phyloP scores from a whole-genome alignment of 2,329 filamentous ascomycete species.

The Talaromyces verruculosus region DNA sequence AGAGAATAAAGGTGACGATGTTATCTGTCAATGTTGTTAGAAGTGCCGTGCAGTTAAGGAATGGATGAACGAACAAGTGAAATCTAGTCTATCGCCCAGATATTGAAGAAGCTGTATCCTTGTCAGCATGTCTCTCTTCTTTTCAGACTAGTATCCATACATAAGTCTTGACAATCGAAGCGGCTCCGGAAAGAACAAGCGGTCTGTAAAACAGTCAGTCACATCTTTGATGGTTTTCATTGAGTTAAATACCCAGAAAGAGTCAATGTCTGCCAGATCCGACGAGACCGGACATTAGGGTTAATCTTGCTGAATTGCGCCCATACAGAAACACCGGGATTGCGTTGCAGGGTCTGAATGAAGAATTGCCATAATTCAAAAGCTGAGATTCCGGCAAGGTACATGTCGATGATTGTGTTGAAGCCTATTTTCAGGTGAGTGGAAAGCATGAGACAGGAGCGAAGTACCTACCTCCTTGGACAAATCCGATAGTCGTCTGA shows the following conservation, averaged over 20 bases:
- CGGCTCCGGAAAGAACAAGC: constrained; percentile 36
- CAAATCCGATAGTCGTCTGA: constrained; percentile 38
- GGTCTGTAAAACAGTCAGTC: constrained; percentile 22
- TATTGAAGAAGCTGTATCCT: constrained; percentile 35
- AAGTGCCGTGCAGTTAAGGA: not conserved
- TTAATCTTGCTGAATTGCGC: constrained; percentile 34
- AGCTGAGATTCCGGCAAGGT: constrained; percentile 33
- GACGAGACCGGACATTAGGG: constrained; percentile 31
- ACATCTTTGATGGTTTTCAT: not conserved
- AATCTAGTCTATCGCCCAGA: constrained; percentile 35
- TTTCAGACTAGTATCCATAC: constrained; percentile 22
- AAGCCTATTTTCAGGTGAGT: constrained; percentile 27
- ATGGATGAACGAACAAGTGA: constrained; percentile 28
- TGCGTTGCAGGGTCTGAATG: constrained; percentile 30
- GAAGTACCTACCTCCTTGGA: constrained; percentile 33
- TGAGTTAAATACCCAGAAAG: constrained; percentile 28
- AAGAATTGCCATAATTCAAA: constrained; percentile 41
- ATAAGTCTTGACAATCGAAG: constrained; percentile 41
- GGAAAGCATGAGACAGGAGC: not conserved
- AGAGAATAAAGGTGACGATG: constrained; percentile 38
- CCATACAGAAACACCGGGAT: constrained; percentile 30
- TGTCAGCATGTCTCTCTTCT: not conserved
- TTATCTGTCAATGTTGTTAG: constrained; percentile 26
- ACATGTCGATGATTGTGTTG: constrained; percentile 38
- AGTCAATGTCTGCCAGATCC: constrained; percentile 39